Evolutionary conservation across 2,329 filamentous ascomycete species (phyloP).

Genomic region (Hymenoscyphus occultus): DNA sequence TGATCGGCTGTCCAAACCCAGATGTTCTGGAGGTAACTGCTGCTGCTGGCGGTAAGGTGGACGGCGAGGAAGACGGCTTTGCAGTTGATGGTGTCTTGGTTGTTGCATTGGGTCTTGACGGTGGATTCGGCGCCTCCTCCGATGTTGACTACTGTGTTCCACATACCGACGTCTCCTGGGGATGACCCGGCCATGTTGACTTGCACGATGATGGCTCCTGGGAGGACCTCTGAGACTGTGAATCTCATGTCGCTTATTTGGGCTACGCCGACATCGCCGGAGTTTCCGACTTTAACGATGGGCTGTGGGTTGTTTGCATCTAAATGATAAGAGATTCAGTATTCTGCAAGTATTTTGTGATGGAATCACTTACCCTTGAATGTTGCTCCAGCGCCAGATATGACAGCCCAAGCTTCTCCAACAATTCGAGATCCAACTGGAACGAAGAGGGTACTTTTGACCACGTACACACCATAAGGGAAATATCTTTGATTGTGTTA

Average conservation of each 20-base stretch:
- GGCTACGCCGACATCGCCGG: slow-evolving; percentile 46
- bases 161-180: slow-evolving; percentile 38
- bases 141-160: slow-evolving; percentile 43
- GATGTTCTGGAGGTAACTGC: slow-evolving; percentile 44
- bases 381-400: slow-evolving; percentile 44
- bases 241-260: slow-evolving; percentile 53
- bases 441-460: slow-evolving; percentile 45
- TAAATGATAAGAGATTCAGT: neutral
- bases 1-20: slow-evolving; percentile 47
- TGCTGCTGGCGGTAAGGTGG: slow-evolving; percentile 33
- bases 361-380: slow-evolving; percentile 40
- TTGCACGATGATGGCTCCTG: slow-evolving; percentile 29
- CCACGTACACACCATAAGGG: slow-evolving; percentile 43
- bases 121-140: slow-evolving; percentile 43
- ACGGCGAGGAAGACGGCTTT: slow-evolving; percentile 2
- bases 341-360: neutral
- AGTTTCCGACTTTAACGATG: slow-evolving; percentile 49
- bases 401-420: slow-evolving; percentile 52
- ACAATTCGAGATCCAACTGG: slow-evolving; percentile 49
- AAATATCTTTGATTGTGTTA: slow-evolving; percentile 34
- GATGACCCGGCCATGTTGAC: slow-evolving; percentile 22
- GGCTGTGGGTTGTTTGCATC: slow-evolving; percentile 40
- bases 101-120: slow-evolving; percentile 51
- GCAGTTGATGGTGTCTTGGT: slow-evolving; percentile 23
- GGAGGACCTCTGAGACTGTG: slow-evolving; percentile 45